Percentiles rank a stretch among this genome's conserved stretches.
phyloP scores from a whole-genome alignment of 306 rosid genomes.

The Spatholobus suberectus region DNA sequence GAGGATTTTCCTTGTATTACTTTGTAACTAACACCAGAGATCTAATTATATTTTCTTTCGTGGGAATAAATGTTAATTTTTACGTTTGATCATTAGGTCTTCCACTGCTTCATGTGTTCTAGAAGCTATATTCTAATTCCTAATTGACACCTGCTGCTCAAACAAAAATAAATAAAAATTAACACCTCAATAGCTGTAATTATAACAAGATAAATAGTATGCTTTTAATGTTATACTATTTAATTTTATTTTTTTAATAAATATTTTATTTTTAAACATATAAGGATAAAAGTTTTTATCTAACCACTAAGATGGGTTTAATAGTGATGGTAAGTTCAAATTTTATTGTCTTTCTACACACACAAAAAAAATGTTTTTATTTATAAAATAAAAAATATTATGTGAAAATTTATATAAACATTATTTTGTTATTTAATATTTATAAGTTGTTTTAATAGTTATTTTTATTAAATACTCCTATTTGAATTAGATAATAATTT shows the following conservation, averaged over 20 bases:
- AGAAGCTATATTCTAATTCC: neutral
- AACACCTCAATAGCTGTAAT: neutral
- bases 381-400: neutral
- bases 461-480: neutral
- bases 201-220: neutral
- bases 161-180: neutral
- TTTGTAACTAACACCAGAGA: conserved; percentile 49
- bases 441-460: neutral
- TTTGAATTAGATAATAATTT: neutral
- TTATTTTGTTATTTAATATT: too few species aligned
- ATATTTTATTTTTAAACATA: neutral
- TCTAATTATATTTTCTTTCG: conserved; percentile 41
- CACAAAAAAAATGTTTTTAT: neutral
- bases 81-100: neutral
- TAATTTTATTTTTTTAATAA: neutral
- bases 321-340: too few species aligned
- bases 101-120: neutral
- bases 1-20: conserved; percentile 50
- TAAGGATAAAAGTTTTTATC: too few species aligned
- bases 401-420: neutral
- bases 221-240: neutral
- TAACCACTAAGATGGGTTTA: too few species aligned
- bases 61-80: conserved; percentile 27
- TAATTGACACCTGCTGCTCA: neutral
- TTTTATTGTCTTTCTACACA: too few species aligned